phyloP scores from a whole-genome alignment of 2,329 filamentous ascomycete species.

The Alternaria rosae region DNA sequence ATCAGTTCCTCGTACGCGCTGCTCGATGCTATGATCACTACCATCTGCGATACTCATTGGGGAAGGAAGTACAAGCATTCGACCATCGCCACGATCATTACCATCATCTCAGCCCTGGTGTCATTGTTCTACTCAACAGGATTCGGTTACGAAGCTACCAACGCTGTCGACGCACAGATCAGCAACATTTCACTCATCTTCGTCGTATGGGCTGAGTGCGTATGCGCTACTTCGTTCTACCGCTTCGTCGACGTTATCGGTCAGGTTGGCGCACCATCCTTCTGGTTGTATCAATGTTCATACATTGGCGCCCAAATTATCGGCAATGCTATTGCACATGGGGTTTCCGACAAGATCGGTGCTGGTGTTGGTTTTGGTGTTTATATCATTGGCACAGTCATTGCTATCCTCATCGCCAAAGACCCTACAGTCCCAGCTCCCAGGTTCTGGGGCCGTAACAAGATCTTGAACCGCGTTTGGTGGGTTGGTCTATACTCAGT shows the following conservation, averaged over 20 bases:
- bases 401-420: constrained; percentile 50
- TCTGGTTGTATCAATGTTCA: constrained; percentile 55
- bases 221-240: constrained; percentile 59
- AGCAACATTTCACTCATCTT: constrained; percentile 61
- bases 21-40: constrained; percentile 61
- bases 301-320: constrained; percentile 60
- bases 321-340: constrained; percentile 58
- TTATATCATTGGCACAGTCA: constrained; percentile 52
- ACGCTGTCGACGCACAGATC: constrained; percentile 61
- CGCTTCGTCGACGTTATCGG: constrained; percentile 56
- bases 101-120: constrained; percentile 58
- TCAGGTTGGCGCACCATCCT: constrained; percentile 52
- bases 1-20: constrained; percentile 64
- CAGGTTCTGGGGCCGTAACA: constrained; percentile 46
- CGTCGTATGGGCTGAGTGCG: constrained; percentile 59
- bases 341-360: constrained; percentile 49
- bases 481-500: constrained; percentile 60
- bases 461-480: constrained; percentile 49
- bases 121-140: constrained; percentile 63
- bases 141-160: constrained; percentile 61
- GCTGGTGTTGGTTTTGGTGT: constrained; percentile 60
- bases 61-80: constrained; percentile 44
- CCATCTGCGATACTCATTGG: constrained; percentile 57
- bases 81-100: constrained; percentile 56
- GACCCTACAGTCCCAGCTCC: constrained; percentile 52